Conservation (phyloP, 1,284 basidiomycete species). For the Flammula alnicola region DNA sequence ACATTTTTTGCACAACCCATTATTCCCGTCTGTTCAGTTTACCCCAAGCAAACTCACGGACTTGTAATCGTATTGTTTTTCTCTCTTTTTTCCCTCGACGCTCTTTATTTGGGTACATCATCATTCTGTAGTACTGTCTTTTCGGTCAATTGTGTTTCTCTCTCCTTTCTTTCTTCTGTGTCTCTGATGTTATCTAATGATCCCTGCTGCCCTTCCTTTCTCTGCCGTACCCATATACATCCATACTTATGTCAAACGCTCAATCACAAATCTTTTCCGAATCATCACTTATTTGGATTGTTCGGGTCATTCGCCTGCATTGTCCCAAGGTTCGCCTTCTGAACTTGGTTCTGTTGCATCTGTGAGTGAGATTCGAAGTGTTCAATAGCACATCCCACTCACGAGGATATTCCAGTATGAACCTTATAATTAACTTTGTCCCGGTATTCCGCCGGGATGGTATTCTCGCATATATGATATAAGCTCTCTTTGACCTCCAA, state of each 20-base stretch:
- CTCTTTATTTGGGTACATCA: conserved; percentile 35
- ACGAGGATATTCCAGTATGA: no score
- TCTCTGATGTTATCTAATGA: conserved; percentile 39
- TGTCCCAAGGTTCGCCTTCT: neutral
- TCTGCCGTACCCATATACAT: conserved; percentile 14
- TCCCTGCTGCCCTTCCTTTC: conserved; percentile 16
- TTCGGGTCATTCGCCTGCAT: neutral
- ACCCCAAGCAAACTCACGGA: conserved; percentile 28
- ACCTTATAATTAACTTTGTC: no score
- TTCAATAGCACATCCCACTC: no score
- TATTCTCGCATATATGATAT: no score
- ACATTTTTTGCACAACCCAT: conserved; percentile 14
- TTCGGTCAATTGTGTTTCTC: conserved; percentile 22
- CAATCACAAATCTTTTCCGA: conserved; percentile 7
- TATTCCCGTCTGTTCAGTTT: conserved; percentile 21
- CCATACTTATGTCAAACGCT: conserved; percentile 11
- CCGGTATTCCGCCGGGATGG: no score
- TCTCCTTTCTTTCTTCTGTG: conserved; percentile 20
- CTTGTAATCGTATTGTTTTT: conserved; percentile 40
- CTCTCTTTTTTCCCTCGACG: conserved; percentile 22
- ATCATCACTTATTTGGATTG: neutral
- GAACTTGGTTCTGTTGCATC: no score
- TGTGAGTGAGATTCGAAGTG: no score
- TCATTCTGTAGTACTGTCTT: conserved; percentile 33
- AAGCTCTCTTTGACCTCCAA: no score